These are phyloP conservation scores for Cyclaneusma minus DNA, from an alignment of 2,329 filamentous ascomycete species.

Conservation along the genomic window DNA sequence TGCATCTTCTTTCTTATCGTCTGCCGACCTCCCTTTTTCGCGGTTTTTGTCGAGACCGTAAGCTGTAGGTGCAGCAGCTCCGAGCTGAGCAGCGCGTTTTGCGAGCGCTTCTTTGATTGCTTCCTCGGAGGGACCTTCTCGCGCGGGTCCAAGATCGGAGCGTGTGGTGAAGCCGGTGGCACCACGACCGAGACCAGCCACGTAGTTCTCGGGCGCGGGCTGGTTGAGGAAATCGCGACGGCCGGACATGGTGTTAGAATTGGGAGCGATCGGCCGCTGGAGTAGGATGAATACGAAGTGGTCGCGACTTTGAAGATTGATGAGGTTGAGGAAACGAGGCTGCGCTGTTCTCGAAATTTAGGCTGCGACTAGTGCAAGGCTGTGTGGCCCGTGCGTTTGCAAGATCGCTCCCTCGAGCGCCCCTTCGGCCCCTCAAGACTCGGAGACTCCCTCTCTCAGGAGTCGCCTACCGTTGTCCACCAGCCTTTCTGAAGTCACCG, in stretches of 20 bases:
- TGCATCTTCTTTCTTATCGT: slow-evolving; percentile 36
- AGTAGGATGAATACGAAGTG: too few relatives aligned
- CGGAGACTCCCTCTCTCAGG: too few relatives aligned
- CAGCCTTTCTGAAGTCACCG: too few relatives aligned
- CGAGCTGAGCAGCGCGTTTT: slow-evolving; percentile 76
- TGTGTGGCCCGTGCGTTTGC: too few relatives aligned
- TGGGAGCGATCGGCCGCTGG: too few relatives aligned
- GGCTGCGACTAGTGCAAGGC: too few relatives aligned
- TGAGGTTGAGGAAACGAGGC: too few relatives aligned
- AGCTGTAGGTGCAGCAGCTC: slow-evolving; percentile 52
- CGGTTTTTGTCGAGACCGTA: slow-evolving; percentile 54
- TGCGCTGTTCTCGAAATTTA: too few relatives aligned
- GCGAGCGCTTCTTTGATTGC: slow-evolving; percentile 97
- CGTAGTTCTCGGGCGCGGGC: slow-evolving; percentile 73
- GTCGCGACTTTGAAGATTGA: too few relatives aligned
- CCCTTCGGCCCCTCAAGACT: too few relatives aligned
- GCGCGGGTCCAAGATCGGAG: slow-evolving; percentile 86
- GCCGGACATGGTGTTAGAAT: slow-evolving; percentile 19
- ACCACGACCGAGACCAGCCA: slow-evolving; percentile 92
- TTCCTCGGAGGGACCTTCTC: slow-evolving; percentile 90
- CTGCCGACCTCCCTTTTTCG: slow-evolving; percentile 50
- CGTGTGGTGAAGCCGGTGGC: slow-evolving; percentile 96
- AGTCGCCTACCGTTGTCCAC: too few relatives aligned
- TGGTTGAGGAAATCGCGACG: slow-evolving; percentile 82
- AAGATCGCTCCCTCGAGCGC: too few relatives aligned